Percentiles rank a stretch among this genome's conserved stretches.
phyloP scores from a whole-genome alignment of 768 basidiomycete species.

The Hebeloma cylindrosporum region DNA sequence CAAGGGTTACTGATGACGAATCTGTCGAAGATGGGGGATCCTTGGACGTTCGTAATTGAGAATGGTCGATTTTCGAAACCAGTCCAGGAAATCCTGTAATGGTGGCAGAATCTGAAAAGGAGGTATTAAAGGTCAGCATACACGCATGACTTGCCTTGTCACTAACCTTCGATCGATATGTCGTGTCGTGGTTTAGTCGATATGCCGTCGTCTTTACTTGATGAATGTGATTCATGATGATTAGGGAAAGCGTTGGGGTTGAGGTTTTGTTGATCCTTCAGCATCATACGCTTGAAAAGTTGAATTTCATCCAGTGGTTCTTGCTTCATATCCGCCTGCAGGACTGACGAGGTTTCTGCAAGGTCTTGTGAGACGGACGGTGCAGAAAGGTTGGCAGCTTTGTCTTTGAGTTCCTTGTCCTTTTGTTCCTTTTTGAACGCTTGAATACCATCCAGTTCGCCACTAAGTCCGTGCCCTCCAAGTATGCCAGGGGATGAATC shows the following conservation, averaged over 20 bases:
- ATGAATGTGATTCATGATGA: conserved; percentile 3
- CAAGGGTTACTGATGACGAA: no score
- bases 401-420: conserved; percentile 48
- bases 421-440: conserved; percentile 86
- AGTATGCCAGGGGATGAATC: conserved; percentile 58
- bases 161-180: no score
- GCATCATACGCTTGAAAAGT: conserved; percentile 81
- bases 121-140: no score
- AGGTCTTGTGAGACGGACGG: conserved; percentile 3
- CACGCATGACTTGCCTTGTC: no score
- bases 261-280: conserved; percentile 62
- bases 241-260: conserved; percentile 23
- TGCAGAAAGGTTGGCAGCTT: conserved; percentile 10
- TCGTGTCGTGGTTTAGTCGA: no score
- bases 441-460: conserved; percentile 81
- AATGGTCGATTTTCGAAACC: no score
- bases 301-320: conserved; percentile 75
- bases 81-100: no score
- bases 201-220: conserved; percentile 5
- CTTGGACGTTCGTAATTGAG: no score
- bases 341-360: conserved; percentile 14
- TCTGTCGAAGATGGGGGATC: no score
- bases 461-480: conserved; percentile 57
- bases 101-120: no score
- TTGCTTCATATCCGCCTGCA: no score